Evolutionary conservation across 208 protist genomes (phyloP).

Genomic region (Wallacemonas rigidus): DNA sequence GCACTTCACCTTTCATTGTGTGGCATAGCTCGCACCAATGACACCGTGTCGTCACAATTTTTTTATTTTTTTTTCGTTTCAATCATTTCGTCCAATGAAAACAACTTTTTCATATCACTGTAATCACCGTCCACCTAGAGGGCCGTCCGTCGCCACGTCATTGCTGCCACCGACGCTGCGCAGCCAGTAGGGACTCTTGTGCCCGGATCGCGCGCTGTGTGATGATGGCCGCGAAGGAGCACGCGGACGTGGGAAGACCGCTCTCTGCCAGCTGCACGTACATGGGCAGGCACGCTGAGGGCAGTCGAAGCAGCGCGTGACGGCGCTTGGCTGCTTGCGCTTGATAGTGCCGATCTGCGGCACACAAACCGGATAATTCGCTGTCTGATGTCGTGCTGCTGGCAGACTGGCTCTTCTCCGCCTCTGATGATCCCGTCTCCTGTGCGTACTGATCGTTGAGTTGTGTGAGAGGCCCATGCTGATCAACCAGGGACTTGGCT

Average conservation of each 20-base stretch:
- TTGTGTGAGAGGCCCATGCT: conserved; percentile 33
- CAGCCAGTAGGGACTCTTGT: conserved; percentile 21
- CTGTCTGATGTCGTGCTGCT: background rate
- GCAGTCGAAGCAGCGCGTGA: conserved; percentile 24
- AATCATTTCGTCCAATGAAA: too few relatives aligned
- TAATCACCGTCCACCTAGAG: too few relatives aligned
- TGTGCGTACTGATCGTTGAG: conserved; percentile 29
- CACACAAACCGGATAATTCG: background rate
- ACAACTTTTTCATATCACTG: too few relatives aligned
- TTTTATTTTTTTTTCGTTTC: too few relatives aligned
- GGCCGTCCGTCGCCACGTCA: too few relatives aligned
- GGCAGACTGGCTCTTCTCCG: background rate
- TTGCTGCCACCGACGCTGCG: background rate
- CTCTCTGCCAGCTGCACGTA: conserved; percentile 43
- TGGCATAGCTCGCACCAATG: too few relatives aligned
- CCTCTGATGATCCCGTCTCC: background rate
- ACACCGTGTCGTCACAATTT: too few relatives aligned
- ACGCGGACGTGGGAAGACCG: conserved; percentile 32
- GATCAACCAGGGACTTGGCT: conserved; percentile 19
- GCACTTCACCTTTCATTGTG: too few relatives aligned
- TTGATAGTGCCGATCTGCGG: background rate
- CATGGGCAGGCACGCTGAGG: conserved; percentile 21
- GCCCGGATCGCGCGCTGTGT: conserved; percentile 9
- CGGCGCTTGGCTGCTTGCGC: conserved; percentile 8
- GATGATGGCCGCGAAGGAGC: conserved; percentile 39